A percentile compares a stretch with the other conserved stretches of the same genome.
Conservation (phyloP, 805 yeast genomes). For the Metschnikowia kunwiensis region DNA sequence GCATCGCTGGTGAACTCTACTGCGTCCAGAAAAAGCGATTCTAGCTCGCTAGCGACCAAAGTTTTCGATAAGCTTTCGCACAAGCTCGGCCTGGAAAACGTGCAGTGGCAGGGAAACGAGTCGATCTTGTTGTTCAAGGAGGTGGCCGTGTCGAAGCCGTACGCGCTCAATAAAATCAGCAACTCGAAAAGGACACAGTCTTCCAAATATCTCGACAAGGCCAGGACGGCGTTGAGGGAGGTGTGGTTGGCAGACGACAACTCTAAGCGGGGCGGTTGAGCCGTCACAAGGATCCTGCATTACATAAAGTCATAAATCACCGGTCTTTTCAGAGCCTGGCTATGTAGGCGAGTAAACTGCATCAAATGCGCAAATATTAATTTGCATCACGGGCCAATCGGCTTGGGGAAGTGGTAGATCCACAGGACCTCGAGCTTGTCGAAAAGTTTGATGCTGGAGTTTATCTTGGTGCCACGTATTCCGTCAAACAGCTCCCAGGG, state of each 20-base stretch:
- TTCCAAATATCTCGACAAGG: slow-evolving; percentile 22
- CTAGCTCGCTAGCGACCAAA: slow-evolving; percentile 15
- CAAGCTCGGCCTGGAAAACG: slow-evolving; percentile 32
- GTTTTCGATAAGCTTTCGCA: slow-evolving; percentile 47
- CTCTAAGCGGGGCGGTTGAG: slow-evolving; percentile 28
- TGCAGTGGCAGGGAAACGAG: slow-evolving; percentile 38
- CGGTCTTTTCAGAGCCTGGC: no score
- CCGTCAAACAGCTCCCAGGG: slow-evolving; percentile 60
- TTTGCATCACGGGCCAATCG: no score
- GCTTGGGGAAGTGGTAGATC: slow-evolving; percentile 16
- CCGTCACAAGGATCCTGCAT: no score
- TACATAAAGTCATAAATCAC: background rate
- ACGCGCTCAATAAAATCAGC: slow-evolving; percentile 29
- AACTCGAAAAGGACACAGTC: slow-evolving; percentile 21
- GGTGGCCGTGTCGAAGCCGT: slow-evolving; percentile 39
- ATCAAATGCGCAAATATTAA: no score
- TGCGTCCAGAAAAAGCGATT: slow-evolving; percentile 6
- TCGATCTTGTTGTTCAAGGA: slow-evolving; percentile 41
- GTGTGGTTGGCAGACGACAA: slow-evolving; percentile 29
- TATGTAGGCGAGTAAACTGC: no score
- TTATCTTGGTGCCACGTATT: slow-evolving; percentile 53
- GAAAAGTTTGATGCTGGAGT: slow-evolving; percentile 49
- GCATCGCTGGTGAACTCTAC: background rate
- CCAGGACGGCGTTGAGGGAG: slow-evolving; percentile 25
- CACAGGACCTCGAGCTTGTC: slow-evolving; percentile 46